phyloP scores from a whole-genome alignment of 495 filamentous ascomycete genomes.

The Annulohypoxylon maeteangense region DNA sequence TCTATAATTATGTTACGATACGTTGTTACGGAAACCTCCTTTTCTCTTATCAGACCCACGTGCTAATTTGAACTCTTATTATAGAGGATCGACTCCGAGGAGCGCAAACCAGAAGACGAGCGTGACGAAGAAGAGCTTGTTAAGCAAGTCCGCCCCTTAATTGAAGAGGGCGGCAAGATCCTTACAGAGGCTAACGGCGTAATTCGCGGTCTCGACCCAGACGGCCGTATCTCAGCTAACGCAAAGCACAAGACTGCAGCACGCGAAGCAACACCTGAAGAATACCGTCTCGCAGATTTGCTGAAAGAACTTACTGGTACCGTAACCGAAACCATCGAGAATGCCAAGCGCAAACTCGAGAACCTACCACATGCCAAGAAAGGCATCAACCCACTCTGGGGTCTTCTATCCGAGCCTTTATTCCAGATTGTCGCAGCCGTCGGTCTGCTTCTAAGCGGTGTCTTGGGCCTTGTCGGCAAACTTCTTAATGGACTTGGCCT shows the following conservation, averaged over 20 bases:
- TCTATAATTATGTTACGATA: conserved; percentile 1
- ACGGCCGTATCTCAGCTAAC: conserved; percentile 84
- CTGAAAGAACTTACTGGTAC: conserved; percentile 78
- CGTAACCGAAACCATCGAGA: conserved; percentile 81
- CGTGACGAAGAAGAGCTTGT: conserved; percentile 92
- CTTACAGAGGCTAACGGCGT: conserved; percentile 89
- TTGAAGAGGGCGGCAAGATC: conserved; percentile 85
- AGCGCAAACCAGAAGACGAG: conserved; percentile 86
- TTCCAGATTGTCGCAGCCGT: conserved; percentile 95
- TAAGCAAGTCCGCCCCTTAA: conserved; percentile 81
- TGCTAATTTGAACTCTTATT: not conserved
- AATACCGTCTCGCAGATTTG: conserved; percentile 83
- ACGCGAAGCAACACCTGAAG: conserved; percentile 86
- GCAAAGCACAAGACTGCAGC: conserved; percentile 84
- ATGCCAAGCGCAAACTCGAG: conserved; percentile 83
- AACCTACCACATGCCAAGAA: conserved; percentile 96
- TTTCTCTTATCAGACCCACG: not conserved
- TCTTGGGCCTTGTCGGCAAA: conserved; percentile 82
- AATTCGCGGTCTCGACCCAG: conserved; percentile 90
- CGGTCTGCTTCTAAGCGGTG: conserved; percentile 82
- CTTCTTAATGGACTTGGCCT: conserved; percentile 82
- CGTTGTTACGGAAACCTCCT: not conserved
- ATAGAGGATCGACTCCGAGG: conserved; percentile 81
- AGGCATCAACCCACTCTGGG: conserved; percentile 89
- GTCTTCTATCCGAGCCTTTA: conserved; percentile 80